A percentile compares a stretch with the other conserved stretches of the same genome.
These are phyloP conservation scores for Marasmius oreades DNA, from an alignment of 1,284 basidiomycete genomes.

Conservation along the genomic window DNA sequence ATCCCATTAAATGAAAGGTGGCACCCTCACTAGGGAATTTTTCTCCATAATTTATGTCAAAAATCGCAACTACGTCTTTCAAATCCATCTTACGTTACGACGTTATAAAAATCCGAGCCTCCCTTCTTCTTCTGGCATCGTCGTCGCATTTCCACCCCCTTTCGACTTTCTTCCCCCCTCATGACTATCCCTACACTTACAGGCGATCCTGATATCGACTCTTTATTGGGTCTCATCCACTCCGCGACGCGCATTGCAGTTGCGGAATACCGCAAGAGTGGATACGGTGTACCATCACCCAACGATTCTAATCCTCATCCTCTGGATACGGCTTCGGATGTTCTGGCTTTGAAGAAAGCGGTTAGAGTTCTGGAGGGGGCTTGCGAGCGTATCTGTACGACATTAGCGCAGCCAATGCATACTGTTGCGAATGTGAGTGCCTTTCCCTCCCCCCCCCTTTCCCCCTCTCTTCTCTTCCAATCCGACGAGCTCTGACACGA, in stretches of 20 bases:
- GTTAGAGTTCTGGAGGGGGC: conserved; percentile 28
- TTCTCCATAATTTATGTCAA: no score
- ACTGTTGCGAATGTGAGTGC: conserved; percentile 27
- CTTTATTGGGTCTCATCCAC: conserved; percentile 14
- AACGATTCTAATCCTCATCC: conserved; percentile 24
- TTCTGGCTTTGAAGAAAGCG: conserved; percentile 20
- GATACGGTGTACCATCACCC: conserved; percentile 22
- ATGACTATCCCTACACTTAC: neutral
- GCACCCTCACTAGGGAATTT: no score
- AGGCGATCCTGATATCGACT: conserved; percentile 4
- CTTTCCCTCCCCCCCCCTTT: neutral
- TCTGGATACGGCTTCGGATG: conserved; percentile 21
- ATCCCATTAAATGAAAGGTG: no score
- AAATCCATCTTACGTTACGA: no score
- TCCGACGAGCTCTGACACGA: neutral
- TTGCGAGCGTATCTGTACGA: conserved; percentile 27
- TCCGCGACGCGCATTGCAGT: conserved; percentile 12
- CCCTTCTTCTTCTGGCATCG: no score
- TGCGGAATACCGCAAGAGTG: conserved; percentile 12
- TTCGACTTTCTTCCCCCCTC: no score
- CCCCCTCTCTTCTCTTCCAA: neutral
- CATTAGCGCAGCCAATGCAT: conserved; percentile 27
- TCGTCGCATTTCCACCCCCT: neutral
- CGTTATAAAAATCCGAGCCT: no score
- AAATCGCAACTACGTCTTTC: no score